phyloP scores from a whole-genome alignment of 441 rosid species.

The Pelargonium cotyledonis region DNA sequence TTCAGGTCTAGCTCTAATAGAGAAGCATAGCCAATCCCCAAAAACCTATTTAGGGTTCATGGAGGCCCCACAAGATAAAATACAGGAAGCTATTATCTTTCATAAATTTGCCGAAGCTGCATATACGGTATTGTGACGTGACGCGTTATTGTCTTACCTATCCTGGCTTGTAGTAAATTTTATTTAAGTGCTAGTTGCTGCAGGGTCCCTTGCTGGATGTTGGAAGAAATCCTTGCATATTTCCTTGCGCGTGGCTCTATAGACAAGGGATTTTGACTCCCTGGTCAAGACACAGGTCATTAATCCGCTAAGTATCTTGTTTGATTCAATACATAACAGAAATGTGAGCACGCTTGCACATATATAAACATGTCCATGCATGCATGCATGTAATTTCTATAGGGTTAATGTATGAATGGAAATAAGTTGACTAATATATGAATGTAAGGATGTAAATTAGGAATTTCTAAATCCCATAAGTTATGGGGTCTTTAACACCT shows the following conservation, averaged over 20 bases:
- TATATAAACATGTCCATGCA: constrained; percentile 1
- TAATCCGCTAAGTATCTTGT: constrained; percentile 20
- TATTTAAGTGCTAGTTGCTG: constrained; percentile 20
- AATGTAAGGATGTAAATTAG: no score
- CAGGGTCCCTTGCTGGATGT: constrained; percentile 91
- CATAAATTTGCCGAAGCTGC: constrained; percentile 94
- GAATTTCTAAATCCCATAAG: no score
- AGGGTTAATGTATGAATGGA: no score
- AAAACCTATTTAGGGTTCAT: constrained; percentile 34
- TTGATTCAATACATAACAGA: constrained; percentile 12
- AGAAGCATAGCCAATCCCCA: constrained; percentile 39
- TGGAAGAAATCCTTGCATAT: constrained; percentile 70
- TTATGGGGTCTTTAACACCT: no score
- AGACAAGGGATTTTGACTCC: constrained; percentile 81
- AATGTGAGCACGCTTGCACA: not conserved
- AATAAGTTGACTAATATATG: no score
- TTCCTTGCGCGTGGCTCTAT: constrained; percentile 77
- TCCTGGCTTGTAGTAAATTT: constrained; percentile 11
- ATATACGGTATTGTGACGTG: constrained; percentile 50
- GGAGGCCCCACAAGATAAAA: constrained; percentile 57
- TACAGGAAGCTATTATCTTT: constrained; percentile 57
- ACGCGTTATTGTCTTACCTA: constrained; percentile 4
- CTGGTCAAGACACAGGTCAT: constrained; percentile 77
- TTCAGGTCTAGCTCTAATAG: constrained; percentile 85
- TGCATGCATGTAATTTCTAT: not conserved